Conservation (phyloP, 441 rosid genomes). For the Gossypium davidsonii region DNA sequence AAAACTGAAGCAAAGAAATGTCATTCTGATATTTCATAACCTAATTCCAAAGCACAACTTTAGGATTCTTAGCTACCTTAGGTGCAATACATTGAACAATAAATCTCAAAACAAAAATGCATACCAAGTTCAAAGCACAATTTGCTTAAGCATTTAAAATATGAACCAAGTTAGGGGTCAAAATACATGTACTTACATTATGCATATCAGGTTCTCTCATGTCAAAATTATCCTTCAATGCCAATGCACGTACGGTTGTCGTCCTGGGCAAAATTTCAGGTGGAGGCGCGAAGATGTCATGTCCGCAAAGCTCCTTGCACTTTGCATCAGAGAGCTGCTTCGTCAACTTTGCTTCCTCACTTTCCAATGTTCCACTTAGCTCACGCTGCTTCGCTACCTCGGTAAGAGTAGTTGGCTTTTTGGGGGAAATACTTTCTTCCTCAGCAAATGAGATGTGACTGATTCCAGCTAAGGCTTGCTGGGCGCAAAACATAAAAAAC, state of each 20-base stretch:
- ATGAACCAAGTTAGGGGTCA: slow-evolving; percentile 18
- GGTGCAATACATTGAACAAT: background rate
- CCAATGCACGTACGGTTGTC: slow-evolving; percentile 54
- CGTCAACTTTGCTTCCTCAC: slow-evolving; percentile 51
- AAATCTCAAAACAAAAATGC: background rate
- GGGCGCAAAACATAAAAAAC: slow-evolving; percentile 3
- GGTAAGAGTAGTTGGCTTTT: slow-evolving; percentile 57
- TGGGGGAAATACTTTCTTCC: slow-evolving; percentile 66
- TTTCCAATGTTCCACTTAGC: slow-evolving; percentile 69
- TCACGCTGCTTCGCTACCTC: slow-evolving; percentile 96
- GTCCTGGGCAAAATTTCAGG: slow-evolving; percentile 84
- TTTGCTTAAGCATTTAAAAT: slow-evolving; percentile 1
- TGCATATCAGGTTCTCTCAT: slow-evolving; percentile 50
- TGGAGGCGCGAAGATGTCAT: slow-evolving; percentile 92
- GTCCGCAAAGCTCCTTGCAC: slow-evolving; percentile 84
- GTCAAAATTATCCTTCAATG: slow-evolving; percentile 58
- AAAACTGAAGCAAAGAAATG: background rate
- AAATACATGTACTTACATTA: slow-evolving; percentile 27
- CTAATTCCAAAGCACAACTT: background rate
- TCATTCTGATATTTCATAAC: too few species aligned
- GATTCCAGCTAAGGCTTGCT: slow-evolving; percentile 86
- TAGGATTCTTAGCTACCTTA: background rate
- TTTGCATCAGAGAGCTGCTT: slow-evolving; percentile 86
- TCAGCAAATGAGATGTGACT: slow-evolving; percentile 86
- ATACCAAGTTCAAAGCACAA: background rate